These are phyloP conservation scores for Cystofilobasidium macerans DNA, from an alignment of 768 basidiomycete species.

Conservation along the genomic window DNA sequence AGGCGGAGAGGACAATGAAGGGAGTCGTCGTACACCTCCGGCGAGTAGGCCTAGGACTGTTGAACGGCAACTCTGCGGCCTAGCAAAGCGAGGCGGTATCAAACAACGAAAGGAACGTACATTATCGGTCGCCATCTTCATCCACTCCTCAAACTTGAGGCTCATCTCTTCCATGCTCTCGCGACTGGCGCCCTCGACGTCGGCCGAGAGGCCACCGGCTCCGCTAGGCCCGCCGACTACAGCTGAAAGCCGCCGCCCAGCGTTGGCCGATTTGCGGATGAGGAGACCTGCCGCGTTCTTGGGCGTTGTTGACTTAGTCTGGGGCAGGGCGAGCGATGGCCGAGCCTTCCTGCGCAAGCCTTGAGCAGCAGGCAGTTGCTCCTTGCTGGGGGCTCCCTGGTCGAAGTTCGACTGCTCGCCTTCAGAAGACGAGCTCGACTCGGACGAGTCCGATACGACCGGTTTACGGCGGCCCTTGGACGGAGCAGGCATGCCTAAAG, in stretches of 20 bases:
- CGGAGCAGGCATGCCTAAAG: background rate
- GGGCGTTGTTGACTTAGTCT: conserved; percentile 3
- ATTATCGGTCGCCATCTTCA: conserved; percentile 99
- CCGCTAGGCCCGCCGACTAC: background rate
- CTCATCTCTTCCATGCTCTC: conserved; percentile 62
- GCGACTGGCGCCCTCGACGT: background rate
- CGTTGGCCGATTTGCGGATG: conserved; percentile 6
- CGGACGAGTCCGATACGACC: background rate
- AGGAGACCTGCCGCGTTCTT: background rate
- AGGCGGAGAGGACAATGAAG: too few species aligned
- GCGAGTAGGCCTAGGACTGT: too few species aligned
- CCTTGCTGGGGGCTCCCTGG: background rate
- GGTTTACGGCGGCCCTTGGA: background rate
- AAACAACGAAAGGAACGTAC: conserved; percentile 44
- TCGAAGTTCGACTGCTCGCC: background rate
- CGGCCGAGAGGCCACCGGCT: background rate
- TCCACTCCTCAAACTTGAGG: conserved; percentile 96
- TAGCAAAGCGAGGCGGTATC: too few species aligned
- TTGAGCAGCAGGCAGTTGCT: too few species aligned
- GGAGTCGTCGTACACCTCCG: too few species aligned
- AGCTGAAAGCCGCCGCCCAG: background rate
- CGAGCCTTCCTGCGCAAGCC: conserved; percentile 5
- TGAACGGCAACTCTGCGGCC: too few species aligned
- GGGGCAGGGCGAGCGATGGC: conserved; percentile 1
- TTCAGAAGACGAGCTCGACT: background rate